Evolutionary conservation across 2,329 filamentous ascomycete species (phyloP), one percentile per base, ranked within the genome.

Genomic region (Nemania sp.): DNA sequence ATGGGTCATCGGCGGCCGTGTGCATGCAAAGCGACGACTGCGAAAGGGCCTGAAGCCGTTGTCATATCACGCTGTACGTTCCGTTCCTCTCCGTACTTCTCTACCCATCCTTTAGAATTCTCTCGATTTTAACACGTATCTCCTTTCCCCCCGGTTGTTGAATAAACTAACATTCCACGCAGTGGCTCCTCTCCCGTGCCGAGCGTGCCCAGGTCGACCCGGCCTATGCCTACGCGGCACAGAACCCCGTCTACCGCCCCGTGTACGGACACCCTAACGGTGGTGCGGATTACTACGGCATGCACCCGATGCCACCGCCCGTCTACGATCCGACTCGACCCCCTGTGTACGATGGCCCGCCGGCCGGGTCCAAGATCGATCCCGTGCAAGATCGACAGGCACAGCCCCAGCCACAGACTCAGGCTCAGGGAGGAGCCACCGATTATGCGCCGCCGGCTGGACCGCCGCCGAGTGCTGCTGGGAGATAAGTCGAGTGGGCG

Each of bases 11-110:
- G 83, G 88, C 67, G 92, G 91, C 68, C 91, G 92, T 78, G 80
- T 87, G 54, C 93, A 95, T 79, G 93, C 92, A 53, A 88, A 88
- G 77, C 80, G 81, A 53, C 85, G 93, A 54, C 83, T 94, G 71
- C 84, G 82, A 68, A 90, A 89, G 77, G 92, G 92, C 1, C 82
- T 89, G 43, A 82, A 84, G 20, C 90, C 92, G 18, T 80, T 94
- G 41, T 80, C 79, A 69, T 95, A 95, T 76, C 92, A 96, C 79
- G 83, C 90, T 74, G 89, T 91, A 84, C 38, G 86, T 73, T 35
- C 52, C 8, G 18, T 5, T 1, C 24, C 20, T 27, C 3, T 27
- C 7, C 22, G n/a, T n/a, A 51, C 47, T 24, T 47, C 13, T 15
- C 54, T 43, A 49, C 45, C 32, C 41, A 18, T 47, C 27, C n/a